Percentiles rank a stretch among this genome's conserved stretches.
phyloP scores from a whole-genome alignment of 495 filamentous ascomycete genomes.

The Xylaria longipes region DNA sequence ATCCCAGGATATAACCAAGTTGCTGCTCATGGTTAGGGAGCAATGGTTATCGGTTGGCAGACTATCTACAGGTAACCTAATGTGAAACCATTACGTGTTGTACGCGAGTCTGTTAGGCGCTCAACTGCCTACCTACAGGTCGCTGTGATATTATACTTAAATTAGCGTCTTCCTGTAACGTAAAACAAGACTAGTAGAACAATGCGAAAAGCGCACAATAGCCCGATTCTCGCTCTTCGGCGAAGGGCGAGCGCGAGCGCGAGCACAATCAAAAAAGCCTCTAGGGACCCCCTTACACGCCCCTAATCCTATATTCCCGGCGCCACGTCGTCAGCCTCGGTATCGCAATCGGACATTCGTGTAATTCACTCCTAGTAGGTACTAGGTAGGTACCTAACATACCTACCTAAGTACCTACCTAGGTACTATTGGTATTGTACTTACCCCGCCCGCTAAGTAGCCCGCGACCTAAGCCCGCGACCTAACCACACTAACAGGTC shows the following conservation, averaged over 20 bases:
- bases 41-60: neutral
- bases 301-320: neutral
- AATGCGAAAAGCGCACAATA: neutral
- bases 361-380: too few relatives aligned
- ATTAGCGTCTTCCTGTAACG: neutral
- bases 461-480: too few relatives aligned
- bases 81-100: neutral
- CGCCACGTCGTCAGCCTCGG: conserved; percentile 7
- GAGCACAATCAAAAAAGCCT: too few relatives aligned
- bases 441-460: too few relatives aligned
- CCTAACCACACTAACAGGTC: neutral
- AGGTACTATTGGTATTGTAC: too few relatives aligned
- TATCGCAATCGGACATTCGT: conserved; percentile 11
- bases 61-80: neutral
- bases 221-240: neutral
- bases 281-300: neutral
- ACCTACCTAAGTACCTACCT: too few relatives aligned
- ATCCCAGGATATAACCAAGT: neutral
- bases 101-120: neutral
- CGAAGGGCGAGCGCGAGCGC: neutral
- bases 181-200: neutral
- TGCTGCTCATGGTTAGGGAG: neutral
- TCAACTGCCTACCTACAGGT: neutral
- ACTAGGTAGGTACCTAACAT: too few relatives aligned
- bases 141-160: neutral